Evolutionary conservation across 805 yeast genomes (phyloP), one percentile per base, ranked within the genome.

Genomic region (Candida ipomoeae): DNA sequence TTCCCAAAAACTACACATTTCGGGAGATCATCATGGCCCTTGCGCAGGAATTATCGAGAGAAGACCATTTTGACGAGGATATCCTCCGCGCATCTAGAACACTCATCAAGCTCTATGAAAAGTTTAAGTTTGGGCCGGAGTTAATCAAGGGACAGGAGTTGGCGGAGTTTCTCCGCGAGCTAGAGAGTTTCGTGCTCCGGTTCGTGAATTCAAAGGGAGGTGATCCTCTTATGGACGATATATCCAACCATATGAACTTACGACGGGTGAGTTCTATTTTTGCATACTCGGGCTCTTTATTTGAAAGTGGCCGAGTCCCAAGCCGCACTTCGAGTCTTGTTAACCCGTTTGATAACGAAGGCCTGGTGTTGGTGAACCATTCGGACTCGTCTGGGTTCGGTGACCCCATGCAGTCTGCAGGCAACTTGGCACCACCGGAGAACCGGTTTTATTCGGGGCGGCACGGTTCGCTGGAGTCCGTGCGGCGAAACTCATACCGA

Each of bases 111-210:
- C 64, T 80, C 13, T 90, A 89, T 67, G 96, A 90, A 56, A 69
- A 71, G 45, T 73, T 85, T 35, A 71, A 89, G 52, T 90, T 82
- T 64, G 79, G 92, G 5, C 86, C 87, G 2, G 64, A 71, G 17
- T 73, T 81, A 15, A 80, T 89, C 15, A 66, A 77, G 0, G 82
- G 84, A 55, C 71, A 68, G 3, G 85, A 84, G 38, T 81, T 90
- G 59, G 65, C 80, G 29, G 75, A 71, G 39, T 82, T 88, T 60
- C 79, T 89, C 73, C 49, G 58, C 32, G 58, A 59, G 44, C 52
- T 63, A 40, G 65, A 64, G 44, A 53, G 50, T 36, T 41, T 53
- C 18, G 43, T 55, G 23, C 29, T 29, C n/a, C 35, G 38, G 29
- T 55, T 40, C 21, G 44, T 50, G 45, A 48, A 34, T 44, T 41